Percentiles rank a stretch among this genome's conserved stretches.
Evolutionary conservation across 2,329 filamentous ascomycete species (phyloP).

Genomic region (Fusarium drepaniforme): DNA sequence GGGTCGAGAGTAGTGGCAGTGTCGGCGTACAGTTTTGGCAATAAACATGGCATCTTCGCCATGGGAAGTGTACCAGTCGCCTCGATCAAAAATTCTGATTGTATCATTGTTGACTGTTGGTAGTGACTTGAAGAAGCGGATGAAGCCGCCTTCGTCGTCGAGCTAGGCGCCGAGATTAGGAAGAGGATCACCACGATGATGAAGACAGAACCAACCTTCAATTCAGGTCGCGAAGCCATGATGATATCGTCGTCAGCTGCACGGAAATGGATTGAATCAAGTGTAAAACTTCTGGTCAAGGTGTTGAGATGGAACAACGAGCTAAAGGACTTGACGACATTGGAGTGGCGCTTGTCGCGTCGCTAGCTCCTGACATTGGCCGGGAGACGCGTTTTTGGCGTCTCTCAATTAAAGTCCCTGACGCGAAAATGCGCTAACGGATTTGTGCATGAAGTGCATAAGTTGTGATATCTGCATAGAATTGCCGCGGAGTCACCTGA

Average conservation of each 20-base stretch:
- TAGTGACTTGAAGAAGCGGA: constrained; percentile 94
- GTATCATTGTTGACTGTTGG: constrained; percentile 78
- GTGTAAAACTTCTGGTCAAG: constrained; percentile 11
- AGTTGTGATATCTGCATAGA: not conserved
- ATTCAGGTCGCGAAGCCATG: constrained; percentile 79
- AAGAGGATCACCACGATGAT: not conserved
- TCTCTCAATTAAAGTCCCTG: constrained; percentile 41
- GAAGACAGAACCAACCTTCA: constrained; percentile 66
- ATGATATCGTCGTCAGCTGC: constrained; percentile 40
- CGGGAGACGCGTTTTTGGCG: constrained; percentile 45
- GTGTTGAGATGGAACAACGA: constrained; percentile 8
- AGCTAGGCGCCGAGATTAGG: constrained; percentile 65
- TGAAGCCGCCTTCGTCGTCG: constrained; percentile 97
- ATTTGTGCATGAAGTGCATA: not conserved
- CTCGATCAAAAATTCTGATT: constrained; percentile 91
- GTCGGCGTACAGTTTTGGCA: constrained; percentile 73
- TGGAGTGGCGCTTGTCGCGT: constrained; percentile 37
- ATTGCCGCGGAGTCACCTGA: not conserved
- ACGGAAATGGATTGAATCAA: constrained; percentile 7
- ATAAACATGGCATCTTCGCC: constrained; percentile 88
- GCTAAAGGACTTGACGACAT: constrained; percentile 25
- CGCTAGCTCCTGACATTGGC: constrained; percentile 32
- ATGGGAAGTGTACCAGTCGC: constrained; percentile 96
- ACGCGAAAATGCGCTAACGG: constrained; percentile 34
- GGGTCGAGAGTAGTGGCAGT: not conserved